phyloP scores from a whole-genome alignment of 257 asterid species.

The Capsicum pubescens region DNA sequence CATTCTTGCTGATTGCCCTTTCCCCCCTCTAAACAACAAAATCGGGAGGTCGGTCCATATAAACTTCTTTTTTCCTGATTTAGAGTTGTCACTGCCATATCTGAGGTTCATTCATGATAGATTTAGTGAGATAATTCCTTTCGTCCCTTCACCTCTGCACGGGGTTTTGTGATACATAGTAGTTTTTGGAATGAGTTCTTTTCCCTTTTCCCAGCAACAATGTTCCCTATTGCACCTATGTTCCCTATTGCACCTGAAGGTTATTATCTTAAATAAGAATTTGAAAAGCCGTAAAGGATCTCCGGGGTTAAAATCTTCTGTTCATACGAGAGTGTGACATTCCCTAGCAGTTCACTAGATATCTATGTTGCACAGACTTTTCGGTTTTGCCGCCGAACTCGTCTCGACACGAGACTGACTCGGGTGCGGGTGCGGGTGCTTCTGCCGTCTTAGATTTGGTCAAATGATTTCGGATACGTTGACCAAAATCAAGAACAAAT shows the following conservation, averaged over 20 bases:
- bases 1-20: background rate
- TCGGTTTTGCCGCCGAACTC: no score
- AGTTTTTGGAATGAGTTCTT: constrained; percentile 5
- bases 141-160: background rate
- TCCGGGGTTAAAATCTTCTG: background rate
- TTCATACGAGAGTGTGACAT: background rate
- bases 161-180: background rate
- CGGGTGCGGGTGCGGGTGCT: no score
- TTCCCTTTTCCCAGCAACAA: background rate
- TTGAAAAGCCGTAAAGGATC: background rate
- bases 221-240: background rate
- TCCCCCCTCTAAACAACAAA: background rate
- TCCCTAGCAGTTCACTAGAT: background rate
- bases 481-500: no score
- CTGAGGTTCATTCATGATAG: constrained; percentile 9
- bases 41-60: background rate
- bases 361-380: no score
- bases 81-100: background rate
- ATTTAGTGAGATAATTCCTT: background rate
- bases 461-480: no score
- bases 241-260: background rate
- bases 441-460: no score
- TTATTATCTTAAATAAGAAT: background rate
- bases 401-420: no score
- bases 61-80: background rate